Evolutionary conservation across 2,329 filamentous ascomycete genomes (phyloP), one percentile per base, ranked within the genome.

Genomic region (Claviceps pazoutovae): DNA sequence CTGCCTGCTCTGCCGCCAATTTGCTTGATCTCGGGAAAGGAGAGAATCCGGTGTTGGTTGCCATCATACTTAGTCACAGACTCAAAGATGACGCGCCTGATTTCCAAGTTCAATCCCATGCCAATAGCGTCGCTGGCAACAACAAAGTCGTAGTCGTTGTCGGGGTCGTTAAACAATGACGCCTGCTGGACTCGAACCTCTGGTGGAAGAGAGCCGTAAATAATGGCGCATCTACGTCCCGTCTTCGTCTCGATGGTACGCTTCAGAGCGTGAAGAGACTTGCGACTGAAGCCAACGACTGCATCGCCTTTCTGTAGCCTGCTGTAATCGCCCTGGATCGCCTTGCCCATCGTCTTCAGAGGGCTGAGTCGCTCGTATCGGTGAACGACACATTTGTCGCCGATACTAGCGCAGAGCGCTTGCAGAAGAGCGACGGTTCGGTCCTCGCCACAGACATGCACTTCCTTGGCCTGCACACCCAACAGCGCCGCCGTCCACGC

Each of bases 121-220:
- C 93, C 93, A 56, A 98, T 91, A 46, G 93, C 93, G 68, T 96
- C 89, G 59, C 88, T 96, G 8, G 94, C 93, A 26, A 93, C 90
- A 5, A 98, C 74, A 59, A 83, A 94, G 64, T 98, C 93, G 63
- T 96, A 98, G 54, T 96, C 90, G 64, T 94, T 98, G 63, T 95
- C 69, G 0, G 89, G 90, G 56, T 97, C 87, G 62, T 98, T 98
- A 74, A 98, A 98, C 0, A 97, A 74, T 16, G 82, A 81, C 0
- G 93, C 93, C 69, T 98, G 93, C 62, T 91, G 83, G 3, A 89
- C 88, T 55, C 93, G 80, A 42, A 91, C 95, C 65, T 98, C 93
- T 1, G 93, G 91, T 0, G 93, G 93, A 44, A 98, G 68, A 49
- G 84, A 83, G 41, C 93, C 93, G 65, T 98, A 98, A 2, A 98